Evolutionary conservation across 768 basidiomycete species (phyloP).

Genomic region (Termitomyces sp.): DNA sequence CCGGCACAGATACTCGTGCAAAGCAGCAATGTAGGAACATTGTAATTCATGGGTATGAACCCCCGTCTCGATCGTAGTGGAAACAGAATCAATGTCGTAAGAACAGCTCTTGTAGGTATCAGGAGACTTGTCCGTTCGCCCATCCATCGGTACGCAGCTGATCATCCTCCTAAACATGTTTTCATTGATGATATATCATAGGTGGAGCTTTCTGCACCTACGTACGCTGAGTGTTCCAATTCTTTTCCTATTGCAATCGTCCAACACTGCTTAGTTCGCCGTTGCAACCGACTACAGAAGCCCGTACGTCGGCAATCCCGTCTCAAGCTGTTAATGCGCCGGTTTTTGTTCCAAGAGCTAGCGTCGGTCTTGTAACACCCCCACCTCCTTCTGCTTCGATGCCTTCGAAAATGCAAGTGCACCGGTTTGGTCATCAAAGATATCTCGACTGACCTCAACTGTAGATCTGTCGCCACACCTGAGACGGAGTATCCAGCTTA

Average conservation of each 20-base stretch:
- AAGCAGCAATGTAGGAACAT: conserved; percentile 78
- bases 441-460: background rate
- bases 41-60: conserved; percentile 77
- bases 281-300: conserved; percentile 18
- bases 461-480: conserved; percentile 16
- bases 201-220: conserved; percentile 18
- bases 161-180: background rate
- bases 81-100: background rate
- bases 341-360: conserved; percentile 71
- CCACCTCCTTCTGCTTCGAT: conserved; percentile 23
- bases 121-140: conserved; percentile 80
- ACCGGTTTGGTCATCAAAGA: background rate
- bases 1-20: conserved; percentile 55
- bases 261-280: conserved; percentile 2
- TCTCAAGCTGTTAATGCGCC: conserved; percentile 78
- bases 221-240: conserved; percentile 21
- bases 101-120: conserved; percentile 72
- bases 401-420: conserved; percentile 16
- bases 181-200: conserved; percentile 8
- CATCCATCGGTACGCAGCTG: conserved; percentile 60
- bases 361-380: conserved; percentile 21
- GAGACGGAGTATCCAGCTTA: conserved; percentile 16
- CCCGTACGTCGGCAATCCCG: conserved; percentile 31
- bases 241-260: background rate
- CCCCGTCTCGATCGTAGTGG: background rate